Conservation (phyloP, 108 stramenopile genomes). For the Skeletonema marinoi region DNA sequence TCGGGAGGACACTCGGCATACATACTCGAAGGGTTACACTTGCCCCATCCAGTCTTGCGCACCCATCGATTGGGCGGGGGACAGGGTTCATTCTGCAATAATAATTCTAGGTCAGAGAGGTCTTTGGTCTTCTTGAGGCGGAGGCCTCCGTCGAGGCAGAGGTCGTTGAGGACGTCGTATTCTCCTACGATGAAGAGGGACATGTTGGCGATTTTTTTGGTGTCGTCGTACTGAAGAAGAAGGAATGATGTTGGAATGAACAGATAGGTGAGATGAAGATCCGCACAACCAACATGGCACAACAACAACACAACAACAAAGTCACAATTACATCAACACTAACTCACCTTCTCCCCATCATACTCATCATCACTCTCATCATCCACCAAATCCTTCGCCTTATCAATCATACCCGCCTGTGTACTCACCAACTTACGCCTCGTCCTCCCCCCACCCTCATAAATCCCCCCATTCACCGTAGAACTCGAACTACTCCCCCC, state of each 20-base stretch:
- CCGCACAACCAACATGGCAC: not conserved
- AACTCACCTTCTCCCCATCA: constrained; percentile 26
- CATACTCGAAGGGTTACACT: constrained; percentile 39
- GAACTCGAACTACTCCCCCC: not conserved
- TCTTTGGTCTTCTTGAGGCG: constrained; percentile 68
- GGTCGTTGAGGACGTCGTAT: constrained; percentile 87
- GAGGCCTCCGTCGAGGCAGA: constrained; percentile 83
- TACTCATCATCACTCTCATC: constrained; percentile 36
- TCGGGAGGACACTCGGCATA: constrained; percentile 40
- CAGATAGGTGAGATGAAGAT: not conserved
- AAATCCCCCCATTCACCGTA: not conserved
- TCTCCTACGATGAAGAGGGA: constrained; percentile 80
- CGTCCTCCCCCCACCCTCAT: constrained; percentile 37
- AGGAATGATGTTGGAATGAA: not conserved
- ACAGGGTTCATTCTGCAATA: constrained; percentile 45
- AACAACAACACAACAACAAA: not conserved
- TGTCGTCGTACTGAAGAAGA: constrained; percentile 34
- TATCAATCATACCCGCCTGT: constrained; percentile 85
- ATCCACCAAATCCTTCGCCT: constrained; percentile 87
- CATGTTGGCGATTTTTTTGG: constrained; percentile 69
- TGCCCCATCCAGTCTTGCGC: constrained; percentile 40
- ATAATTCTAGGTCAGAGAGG: constrained; percentile 47
- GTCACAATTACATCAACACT: no score
- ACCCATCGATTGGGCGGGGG: constrained; percentile 50
- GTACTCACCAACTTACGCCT: constrained; percentile 71